These are phyloP conservation scores for Malus asiatica DNA, from an alignment of 306 rosid genomes.

Conservation along the genomic window DNA sequence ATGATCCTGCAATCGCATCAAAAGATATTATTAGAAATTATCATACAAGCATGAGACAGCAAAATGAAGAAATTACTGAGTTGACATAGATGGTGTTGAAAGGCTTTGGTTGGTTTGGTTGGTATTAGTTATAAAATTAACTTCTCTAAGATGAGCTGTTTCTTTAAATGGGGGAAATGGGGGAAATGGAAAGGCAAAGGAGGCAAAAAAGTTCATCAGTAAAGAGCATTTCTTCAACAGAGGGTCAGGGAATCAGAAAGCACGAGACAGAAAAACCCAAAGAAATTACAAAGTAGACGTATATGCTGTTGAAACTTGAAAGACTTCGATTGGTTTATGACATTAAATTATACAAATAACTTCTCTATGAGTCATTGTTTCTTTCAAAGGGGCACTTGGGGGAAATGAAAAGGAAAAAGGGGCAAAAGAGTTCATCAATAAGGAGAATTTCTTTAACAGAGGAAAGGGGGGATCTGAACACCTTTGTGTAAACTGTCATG, in stretches of 20 bases:
- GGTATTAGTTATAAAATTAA: background rate
- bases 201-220: no score
- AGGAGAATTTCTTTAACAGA: background rate
- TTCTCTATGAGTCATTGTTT: background rate
- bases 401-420: background rate
- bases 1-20: slow-evolving; percentile 59
- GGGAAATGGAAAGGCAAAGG: no score
- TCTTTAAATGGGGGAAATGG: no score
- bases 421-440: background rate
- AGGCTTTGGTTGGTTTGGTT: background rate
- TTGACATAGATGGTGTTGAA: background rate
- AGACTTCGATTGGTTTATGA: background rate
- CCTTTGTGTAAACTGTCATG: background rate
- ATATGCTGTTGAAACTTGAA: background rate
- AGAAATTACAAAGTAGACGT: slow-evolving; percentile 4
- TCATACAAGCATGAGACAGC: background rate
- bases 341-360: background rate
- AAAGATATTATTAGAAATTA: slow-evolving; percentile 16
- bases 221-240: no score
- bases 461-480: background rate
- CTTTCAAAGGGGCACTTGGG: background rate
- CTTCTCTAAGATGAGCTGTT: no score
- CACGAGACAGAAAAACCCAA: background rate
- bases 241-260: background rate
- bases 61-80: background rate